Base-by-base conservation (phyloP, 2,329 filamentous ascomycete genomes). In the Phialemonium atrogriseum region DNA sequence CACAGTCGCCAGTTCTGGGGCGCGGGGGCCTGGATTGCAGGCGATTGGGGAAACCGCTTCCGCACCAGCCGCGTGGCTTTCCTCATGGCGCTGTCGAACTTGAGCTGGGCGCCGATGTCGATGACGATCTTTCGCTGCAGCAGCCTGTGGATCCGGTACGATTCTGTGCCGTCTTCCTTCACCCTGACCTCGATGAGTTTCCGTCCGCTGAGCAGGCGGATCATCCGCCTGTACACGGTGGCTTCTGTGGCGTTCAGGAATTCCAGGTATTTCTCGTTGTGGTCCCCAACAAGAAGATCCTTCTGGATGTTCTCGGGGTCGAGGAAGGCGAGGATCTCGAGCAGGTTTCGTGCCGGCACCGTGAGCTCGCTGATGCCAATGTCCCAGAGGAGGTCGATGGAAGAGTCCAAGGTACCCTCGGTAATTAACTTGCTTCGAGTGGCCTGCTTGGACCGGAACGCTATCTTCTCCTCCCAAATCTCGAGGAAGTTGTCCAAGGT, bases 401-500 rank as follows among this genome's bases (percentile, higher is more conserved):
- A 27, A 5, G n/a, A 4, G 24, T 38, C 24, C 5, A 40, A 13
- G 4, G 19, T 24, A 5, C n/a, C 24, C 12, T 29, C 24, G 10
- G 31, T 7, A 5, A 27, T 24, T 10, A 24, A 15, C 7, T 19
- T 31, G 12, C 14, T 27, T 10, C n/a, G 5, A 13, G 32, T 35
- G 14, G 21, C 32, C 17, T 17, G 22, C 33, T 30, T 34, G 11
- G 26, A 16, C 18, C 27, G 26, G 9, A 34, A 30, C 10, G 25
- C 29, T n/a, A n/a, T n/a, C 18, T 32, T 38, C 35, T 46, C 44
- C 11, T 43, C 38, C 44, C 44, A 47, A 17, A 43, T 39, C 24
- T 47, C 44, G n/a, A 42, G 24, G 20, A 46, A 47, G 7, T 46
- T 41, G 9, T 30, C 30, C 5, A 47, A 26, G 16, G 24, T 39